Evolutionary conservation across 2,329 filamentous ascomycete genomes (phyloP).

Genomic region (Paecilomyces sp.): DNA sequence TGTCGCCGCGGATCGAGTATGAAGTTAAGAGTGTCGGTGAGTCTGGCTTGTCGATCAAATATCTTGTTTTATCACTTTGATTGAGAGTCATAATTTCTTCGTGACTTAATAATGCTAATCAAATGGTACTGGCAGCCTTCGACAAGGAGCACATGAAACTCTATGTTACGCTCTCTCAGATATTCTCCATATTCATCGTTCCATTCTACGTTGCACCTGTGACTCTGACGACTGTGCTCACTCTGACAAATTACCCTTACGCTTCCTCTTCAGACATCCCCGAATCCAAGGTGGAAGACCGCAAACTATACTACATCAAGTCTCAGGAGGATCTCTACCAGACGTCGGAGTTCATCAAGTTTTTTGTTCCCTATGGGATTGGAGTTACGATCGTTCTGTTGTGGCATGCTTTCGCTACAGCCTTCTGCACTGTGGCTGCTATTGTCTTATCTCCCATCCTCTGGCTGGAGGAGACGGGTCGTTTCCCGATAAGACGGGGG

Average conservation of each 20-base stretch:
- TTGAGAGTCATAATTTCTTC: background rate
- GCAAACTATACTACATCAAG: slow-evolving; percentile 57
- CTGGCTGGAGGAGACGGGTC: slow-evolving; percentile 37
- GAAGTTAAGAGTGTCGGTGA: slow-evolving; percentile 55
- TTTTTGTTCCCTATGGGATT: slow-evolving; percentile 56
- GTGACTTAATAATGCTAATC: slow-evolving; percentile 3
- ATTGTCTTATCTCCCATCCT: slow-evolving; percentile 45
- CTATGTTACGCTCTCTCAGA: slow-evolving; percentile 66
- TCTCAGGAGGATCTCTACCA: slow-evolving; percentile 80
- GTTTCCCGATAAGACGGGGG: background rate
- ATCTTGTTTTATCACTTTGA: background rate
- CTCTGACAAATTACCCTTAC: slow-evolving; percentile 46
- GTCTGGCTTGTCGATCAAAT: slow-evolving; percentile 7
- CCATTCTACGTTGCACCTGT: slow-evolving; percentile 67
- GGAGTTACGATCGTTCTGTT: slow-evolving; percentile 50
- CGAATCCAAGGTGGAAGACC: background rate
- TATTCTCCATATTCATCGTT: slow-evolving; percentile 69
- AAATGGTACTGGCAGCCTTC: slow-evolving; percentile 49
- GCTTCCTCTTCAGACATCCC: slow-evolving; percentile 14
- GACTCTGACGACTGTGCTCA: slow-evolving; percentile 60
- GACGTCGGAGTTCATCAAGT: slow-evolving; percentile 66
- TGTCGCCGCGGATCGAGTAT: slow-evolving; percentile 66
- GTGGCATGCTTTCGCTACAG: slow-evolving; percentile 60
- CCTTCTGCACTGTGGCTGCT: slow-evolving; percentile 57
- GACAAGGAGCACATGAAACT: slow-evolving; percentile 60